These are phyloP conservation scores for Cubamyces sp. DNA, from an alignment of 768 basidiomycete genomes.

Conservation along the genomic window DNA sequence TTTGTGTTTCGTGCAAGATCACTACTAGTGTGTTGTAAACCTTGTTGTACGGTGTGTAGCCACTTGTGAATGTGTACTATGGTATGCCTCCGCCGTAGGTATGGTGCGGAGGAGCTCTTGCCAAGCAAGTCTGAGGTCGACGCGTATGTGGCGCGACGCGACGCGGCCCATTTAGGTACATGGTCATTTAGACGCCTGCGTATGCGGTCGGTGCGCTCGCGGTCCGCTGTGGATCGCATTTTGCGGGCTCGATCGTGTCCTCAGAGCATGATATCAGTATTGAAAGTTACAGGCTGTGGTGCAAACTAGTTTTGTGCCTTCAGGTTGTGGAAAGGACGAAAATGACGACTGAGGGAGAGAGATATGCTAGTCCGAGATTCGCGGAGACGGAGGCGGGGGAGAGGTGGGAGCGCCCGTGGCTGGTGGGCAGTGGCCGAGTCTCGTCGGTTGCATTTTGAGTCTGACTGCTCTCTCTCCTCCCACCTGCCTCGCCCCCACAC, in stretches of 20 bases:
- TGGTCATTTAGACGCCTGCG: background rate
- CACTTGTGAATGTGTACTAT: background rate
- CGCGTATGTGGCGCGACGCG: slow-evolving; percentile 14
- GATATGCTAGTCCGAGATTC: background rate
- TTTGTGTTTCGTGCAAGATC: too few species aligned
- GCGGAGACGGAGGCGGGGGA: slow-evolving; percentile 7
- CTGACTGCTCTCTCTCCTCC: slow-evolving; percentile 6
- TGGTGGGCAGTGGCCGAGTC: slow-evolving; percentile 4
- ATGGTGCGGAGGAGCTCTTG: too few species aligned
- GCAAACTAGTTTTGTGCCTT: too few species aligned
- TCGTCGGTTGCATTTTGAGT: slow-evolving; percentile 16
- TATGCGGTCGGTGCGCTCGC: background rate
- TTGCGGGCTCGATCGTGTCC: too few species aligned
- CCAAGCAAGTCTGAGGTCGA: background rate
- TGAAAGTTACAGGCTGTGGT: too few species aligned
- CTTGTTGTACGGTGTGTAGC: background rate
- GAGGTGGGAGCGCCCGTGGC: slow-evolving; percentile 7
- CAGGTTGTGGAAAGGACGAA: too few species aligned
- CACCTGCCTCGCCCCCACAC: background rate
- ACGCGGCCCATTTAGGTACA: slow-evolving; percentile 2
- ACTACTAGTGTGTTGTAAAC: background rate
- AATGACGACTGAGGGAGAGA: background rate
- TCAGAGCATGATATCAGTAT: too few species aligned
- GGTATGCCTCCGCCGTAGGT: background rate
- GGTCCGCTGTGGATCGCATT: too few species aligned